These are phyloP conservation scores for Anthoceros angustus DNA, from an alignment of 225 moss, liverwort and hornwort species.

Conservation along the genomic window DNA sequence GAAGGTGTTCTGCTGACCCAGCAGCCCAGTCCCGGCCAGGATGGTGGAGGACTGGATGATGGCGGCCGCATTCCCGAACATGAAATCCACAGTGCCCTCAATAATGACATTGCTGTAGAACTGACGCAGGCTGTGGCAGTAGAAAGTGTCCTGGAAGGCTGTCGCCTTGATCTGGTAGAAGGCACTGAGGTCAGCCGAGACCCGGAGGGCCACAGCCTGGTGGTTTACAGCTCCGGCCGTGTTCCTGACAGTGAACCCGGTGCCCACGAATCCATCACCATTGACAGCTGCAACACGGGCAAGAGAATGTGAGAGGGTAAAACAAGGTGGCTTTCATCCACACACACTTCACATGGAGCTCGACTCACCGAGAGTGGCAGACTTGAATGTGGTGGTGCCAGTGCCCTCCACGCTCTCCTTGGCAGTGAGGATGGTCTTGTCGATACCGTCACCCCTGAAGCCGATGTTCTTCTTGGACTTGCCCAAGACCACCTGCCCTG, in stretches of 20 bases:
- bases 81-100: conserved; percentile 70
- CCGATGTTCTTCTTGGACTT: conserved; percentile 41
- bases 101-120: conserved; percentile 61
- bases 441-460: conserved; percentile 57
- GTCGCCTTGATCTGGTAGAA: conserved; percentile 39
- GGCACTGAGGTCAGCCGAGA: conserved; percentile 49
- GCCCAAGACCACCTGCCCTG: conserved; percentile 32
- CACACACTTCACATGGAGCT: background rate
- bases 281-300: conserved; percentile 38
- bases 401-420: conserved; percentile 42
- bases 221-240: conserved; percentile 62
- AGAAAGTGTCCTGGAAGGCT: conserved; percentile 69
- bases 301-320: background rate
- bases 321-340: too few species aligned
- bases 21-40: conserved; percentile 28
- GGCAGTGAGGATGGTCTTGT: conserved; percentile 48
- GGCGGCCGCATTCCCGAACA: conserved; percentile 77
- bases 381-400: conserved; percentile 34
- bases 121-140: conserved; percentile 53
- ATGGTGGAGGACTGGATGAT: conserved; percentile 52
- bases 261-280: conserved; percentile 46
- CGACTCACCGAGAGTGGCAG: conserved; percentile 55
- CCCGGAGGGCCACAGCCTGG: conserved; percentile 77
- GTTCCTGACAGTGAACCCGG: conserved; percentile 63
- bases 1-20: conserved; percentile 48